A percentile compares a stretch with the other conserved stretches of the same genome.
Evolutionary conservation across 1,284 basidiomycete genomes (phyloP).

Genomic region (Mycena sp.): DNA sequence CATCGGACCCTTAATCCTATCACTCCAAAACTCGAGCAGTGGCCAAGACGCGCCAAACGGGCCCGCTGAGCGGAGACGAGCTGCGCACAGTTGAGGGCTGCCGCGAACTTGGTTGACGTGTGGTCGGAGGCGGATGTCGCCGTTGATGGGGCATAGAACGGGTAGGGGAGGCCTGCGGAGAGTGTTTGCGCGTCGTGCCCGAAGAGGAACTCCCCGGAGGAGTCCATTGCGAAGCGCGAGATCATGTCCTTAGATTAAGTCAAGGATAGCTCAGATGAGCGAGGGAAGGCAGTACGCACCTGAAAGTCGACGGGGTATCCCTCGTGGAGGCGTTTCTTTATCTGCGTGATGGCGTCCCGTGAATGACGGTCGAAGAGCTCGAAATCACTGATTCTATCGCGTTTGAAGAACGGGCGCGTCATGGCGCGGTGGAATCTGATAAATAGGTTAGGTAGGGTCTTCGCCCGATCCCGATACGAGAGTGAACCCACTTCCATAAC

Average conservation of each 20-base stretch:
- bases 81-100: constrained; percentile 44
- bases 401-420: constrained; percentile 63
- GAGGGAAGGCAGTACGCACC: constrained; percentile 34
- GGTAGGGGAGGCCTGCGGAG: constrained; percentile 55
- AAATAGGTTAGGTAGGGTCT: not conserved
- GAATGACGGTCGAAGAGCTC: constrained; percentile 59
- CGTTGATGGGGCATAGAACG: constrained; percentile 29
- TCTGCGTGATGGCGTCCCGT: constrained; percentile 46
- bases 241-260: constrained; percentile 33
- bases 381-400: constrained; percentile 62
- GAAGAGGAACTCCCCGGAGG: constrained; percentile 64
- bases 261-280: no score
- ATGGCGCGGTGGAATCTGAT: constrained; percentile 61
- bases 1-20: constrained; percentile 31
- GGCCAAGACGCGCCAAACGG: constrained; percentile 39
- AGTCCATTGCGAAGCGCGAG: constrained; percentile 63
- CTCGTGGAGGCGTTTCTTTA: constrained; percentile 49
- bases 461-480: no score
- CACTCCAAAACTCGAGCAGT: constrained; percentile 38
- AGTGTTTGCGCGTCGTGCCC: constrained; percentile 50
- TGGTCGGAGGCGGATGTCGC: not conserved
- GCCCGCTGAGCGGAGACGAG: constrained; percentile 19
- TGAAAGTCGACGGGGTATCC: constrained; percentile 62
- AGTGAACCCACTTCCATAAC: constrained; percentile 48
- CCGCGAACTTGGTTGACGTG: constrained; percentile 38